phyloP scores from a whole-genome alignment of 148 eudicot species.

The Rhododendron ferrugineum region DNA sequence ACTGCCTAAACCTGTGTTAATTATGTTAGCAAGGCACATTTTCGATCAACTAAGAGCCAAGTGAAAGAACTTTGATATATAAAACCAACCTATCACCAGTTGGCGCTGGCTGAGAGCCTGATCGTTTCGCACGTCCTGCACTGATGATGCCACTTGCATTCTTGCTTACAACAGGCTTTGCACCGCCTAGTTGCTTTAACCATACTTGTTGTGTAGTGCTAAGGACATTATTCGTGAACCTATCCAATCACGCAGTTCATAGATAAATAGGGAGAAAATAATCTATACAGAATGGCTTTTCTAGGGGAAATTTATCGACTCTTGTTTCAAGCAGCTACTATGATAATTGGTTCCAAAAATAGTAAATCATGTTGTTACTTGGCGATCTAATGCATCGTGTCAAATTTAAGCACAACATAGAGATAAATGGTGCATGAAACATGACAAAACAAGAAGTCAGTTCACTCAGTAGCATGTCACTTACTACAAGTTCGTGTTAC shows the following conservation, averaged over 20 bases:
- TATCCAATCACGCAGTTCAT: slow-evolving; percentile 13
- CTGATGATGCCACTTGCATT: slow-evolving; percentile 78
- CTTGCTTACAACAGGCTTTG: slow-evolving; percentile 73
- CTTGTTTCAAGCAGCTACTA: slow-evolving; percentile 1
- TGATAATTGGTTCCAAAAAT: not conserved
- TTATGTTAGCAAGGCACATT: slow-evolving; percentile 13
- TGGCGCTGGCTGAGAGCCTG: slow-evolving; percentile 43
- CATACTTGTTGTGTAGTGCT: slow-evolving; percentile 98
- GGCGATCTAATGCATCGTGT: not conserved
- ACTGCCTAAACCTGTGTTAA: slow-evolving; percentile 51
- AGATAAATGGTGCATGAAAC: not conserved
- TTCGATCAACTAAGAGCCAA: slow-evolving; percentile 3
- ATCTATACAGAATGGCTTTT: not conserved
- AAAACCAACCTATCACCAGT: slow-evolving; percentile 71
- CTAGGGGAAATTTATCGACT: not conserved
- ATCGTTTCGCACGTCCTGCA: slow-evolving; percentile 88
- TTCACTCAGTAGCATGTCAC: not conserved
- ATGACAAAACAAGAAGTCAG: not conserved
- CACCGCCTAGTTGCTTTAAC: slow-evolving; percentile 88
- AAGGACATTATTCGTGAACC: slow-evolving; percentile 95
- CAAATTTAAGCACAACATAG: not conserved
- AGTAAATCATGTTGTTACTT: not conserved
- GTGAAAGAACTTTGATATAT: not conserved
- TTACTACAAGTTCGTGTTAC: not conserved
- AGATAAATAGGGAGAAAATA: not conserved